A percentile compares a stretch with the other conserved stretches of the same genome.
Conservation (phyloP, 1,284 basidiomycete genomes). For the Anthracocystis walkeri region DNA sequence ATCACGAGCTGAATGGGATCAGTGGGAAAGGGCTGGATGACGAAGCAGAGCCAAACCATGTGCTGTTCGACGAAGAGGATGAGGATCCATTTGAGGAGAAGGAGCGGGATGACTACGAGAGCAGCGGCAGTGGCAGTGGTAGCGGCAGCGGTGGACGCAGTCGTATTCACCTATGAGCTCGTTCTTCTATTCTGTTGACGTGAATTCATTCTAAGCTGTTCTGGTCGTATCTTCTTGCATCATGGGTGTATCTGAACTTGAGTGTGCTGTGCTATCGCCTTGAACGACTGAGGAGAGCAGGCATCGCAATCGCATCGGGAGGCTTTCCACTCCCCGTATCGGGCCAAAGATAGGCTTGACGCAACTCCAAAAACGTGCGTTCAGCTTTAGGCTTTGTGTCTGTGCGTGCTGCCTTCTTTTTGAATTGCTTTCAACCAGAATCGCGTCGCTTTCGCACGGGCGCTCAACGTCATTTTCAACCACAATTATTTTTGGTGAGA, state of each 20-base stretch:
- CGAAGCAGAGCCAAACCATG: slow-evolving; percentile 29
- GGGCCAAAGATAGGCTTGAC: neutral
- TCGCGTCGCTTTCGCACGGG: slow-evolving; percentile 1
- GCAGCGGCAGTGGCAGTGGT: slow-evolving; percentile 26
- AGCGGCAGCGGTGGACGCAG: slow-evolving; percentile 13
- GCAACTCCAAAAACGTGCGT: neutral
- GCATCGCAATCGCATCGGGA: slow-evolving; percentile 1
- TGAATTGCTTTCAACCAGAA: neutral
- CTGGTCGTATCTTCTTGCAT: neutral
- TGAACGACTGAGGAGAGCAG: neutral
- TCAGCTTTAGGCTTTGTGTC: neutral
- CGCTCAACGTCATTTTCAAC: slow-evolving; percentile 6
- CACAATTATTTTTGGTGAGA: neutral
- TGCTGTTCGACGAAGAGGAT: slow-evolving; percentile 58
- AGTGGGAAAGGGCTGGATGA: slow-evolving; percentile 17
- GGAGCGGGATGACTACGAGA: slow-evolving; percentile 24
- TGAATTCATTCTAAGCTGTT: neutral
- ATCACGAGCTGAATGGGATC: slow-evolving; percentile 37
- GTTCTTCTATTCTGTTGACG: neutral
- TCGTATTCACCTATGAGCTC: slow-evolving; percentile 22
- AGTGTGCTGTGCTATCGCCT: neutral
- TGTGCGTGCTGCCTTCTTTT: slow-evolving; percentile 4
- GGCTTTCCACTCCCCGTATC: neutral
- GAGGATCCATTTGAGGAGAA: slow-evolving; percentile 56
- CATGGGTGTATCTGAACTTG: neutral